phyloP scores from a whole-genome alignment of 192 early-diverging fungal genomes.

The Mortierella antarctica region DNA sequence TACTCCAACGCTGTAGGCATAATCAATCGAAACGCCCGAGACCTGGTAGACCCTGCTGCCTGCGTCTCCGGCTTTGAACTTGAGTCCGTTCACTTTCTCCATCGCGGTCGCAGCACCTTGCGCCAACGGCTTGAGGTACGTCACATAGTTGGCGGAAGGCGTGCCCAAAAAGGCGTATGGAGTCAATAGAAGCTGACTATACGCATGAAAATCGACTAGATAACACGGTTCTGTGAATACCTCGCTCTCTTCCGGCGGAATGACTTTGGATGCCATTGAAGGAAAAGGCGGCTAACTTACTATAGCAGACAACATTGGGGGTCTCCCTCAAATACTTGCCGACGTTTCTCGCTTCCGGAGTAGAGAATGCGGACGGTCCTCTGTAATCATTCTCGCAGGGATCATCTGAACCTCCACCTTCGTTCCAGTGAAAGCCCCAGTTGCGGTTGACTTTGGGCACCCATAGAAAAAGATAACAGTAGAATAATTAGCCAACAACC shows the following conservation, averaged over 20 bases:
- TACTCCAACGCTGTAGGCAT: constrained; percentile 43
- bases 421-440: constrained; percentile 56
- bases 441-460: constrained; percentile 55
- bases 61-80: constrained; percentile 50
- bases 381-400: constrained; percentile 59
- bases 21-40: constrained; percentile 62
- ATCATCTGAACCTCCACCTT: constrained; percentile 54
- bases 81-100: constrained; percentile 29
- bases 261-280: neutral
- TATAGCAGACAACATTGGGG: constrained; percentile 49
- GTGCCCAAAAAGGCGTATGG: constrained; percentile 28
- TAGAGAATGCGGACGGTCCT: constrained; percentile 24
- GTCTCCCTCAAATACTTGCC: constrained; percentile 48
- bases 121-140: constrained; percentile 22
- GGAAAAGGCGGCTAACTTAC: neutral
- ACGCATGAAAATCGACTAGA: constrained; percentile 57
- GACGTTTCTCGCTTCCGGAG: constrained; percentile 57
- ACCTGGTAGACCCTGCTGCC: constrained; percentile 60
- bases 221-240: no score
- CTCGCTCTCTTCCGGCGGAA: no score
- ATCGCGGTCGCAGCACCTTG: constrained; percentile 11
- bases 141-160: constrained; percentile 10
- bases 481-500: neutral
- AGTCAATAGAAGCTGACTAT: constrained; percentile 55
- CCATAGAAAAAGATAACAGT: neutral